Evolutionary conservation across 108 stramenopile species (phyloP).

Genomic region (Schizochytrium sp.): DNA sequence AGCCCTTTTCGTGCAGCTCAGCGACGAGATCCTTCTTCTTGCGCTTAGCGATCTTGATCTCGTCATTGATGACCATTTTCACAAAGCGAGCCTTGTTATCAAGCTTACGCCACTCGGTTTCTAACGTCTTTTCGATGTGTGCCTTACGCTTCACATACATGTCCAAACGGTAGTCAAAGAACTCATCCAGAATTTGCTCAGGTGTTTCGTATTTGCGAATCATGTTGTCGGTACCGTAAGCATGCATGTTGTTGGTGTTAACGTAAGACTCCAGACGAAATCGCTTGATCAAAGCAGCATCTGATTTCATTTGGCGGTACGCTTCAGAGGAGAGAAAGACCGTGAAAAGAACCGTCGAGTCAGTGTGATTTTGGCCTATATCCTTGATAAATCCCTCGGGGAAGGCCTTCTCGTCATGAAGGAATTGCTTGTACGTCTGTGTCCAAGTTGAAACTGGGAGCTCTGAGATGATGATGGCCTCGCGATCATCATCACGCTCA

Average conservation of each 20-base stretch:
- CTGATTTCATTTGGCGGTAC: constrained; percentile 77
- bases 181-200: constrained; percentile 86
- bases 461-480: constrained; percentile 89
- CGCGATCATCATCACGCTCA: constrained; percentile 43
- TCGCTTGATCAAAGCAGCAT: constrained; percentile 86
- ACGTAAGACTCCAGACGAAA: constrained; percentile 90
- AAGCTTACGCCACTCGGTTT: constrained; percentile 81
- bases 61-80: constrained; percentile 89
- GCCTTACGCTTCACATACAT: constrained; percentile 91
- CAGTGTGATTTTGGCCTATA: constrained; percentile 98
- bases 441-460: constrained; percentile 97
- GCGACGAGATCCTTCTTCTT: constrained; percentile 87
- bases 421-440: constrained; percentile 92
- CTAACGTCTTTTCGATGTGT: constrained; percentile 64
- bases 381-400: constrained; percentile 86
- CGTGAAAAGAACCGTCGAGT: constrained; percentile 93
- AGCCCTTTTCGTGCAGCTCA: constrained; percentile 86
- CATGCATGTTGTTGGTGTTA: constrained; percentile 93
- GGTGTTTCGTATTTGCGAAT: constrained; percentile 86
- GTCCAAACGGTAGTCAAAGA: constrained; percentile 85
- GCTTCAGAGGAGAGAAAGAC: constrained; percentile 83
- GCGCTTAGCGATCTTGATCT: constrained; percentile 90
- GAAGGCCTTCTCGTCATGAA: constrained; percentile 64
- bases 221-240: constrained; percentile 85
- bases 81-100: constrained; percentile 98